Evolutionary conservation across 495 filamentous ascomycete species (phyloP).

Genomic region (Arthonia radiata): DNA sequence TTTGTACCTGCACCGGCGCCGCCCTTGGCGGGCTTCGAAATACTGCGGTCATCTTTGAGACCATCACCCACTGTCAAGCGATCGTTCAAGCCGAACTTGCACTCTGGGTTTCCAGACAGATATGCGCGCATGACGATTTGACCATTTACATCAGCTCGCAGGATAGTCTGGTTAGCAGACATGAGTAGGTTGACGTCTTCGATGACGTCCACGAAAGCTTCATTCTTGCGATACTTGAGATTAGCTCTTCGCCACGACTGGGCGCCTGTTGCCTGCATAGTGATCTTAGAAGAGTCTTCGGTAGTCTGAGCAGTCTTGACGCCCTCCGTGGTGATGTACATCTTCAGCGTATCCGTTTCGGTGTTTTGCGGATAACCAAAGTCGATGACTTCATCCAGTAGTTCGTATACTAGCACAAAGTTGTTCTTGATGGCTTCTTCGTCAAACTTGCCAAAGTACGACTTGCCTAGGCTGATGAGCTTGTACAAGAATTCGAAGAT

Average conservation of each 20-base stretch:
- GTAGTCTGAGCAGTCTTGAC: slow-evolving; percentile 47
- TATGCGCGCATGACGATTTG: slow-evolving; percentile 99
- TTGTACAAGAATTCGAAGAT: slow-evolving; percentile 97
- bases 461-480: slow-evolving; percentile 67
- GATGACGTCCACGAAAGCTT: slow-evolving; percentile 97
- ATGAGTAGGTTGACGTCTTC: slow-evolving; percentile 98
- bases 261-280: slow-evolving; percentile 96
- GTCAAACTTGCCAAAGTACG: slow-evolving; percentile 97
- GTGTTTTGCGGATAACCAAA: slow-evolving; percentile 99
- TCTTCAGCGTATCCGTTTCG: slow-evolving; percentile 95
- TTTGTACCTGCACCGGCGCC: slow-evolving; percentile 44
- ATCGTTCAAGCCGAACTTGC: slow-evolving; percentile 98
- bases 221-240: slow-evolving; percentile 98
- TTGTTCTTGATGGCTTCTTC: slow-evolving; percentile 99
- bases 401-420: slow-evolving; percentile 95
- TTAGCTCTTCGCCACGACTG: slow-evolving; percentile 91
- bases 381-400: slow-evolving; percentile 95
- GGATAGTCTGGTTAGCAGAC: slow-evolving; percentile 83
- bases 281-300: slow-evolving; percentile 88
- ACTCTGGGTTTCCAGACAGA: slow-evolving; percentile 86
- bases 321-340: slow-evolving; percentile 99
- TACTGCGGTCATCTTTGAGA: slow-evolving; percentile 42
- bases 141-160: slow-evolving; percentile 90
- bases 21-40: slow-evolving; percentile 6
- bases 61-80: too few species aligned